These are phyloP conservation scores for Pseudohalonectria lignicola DNA, from an alignment of 2,329 filamentous ascomycete genomes.

Conservation along the genomic window DNA sequence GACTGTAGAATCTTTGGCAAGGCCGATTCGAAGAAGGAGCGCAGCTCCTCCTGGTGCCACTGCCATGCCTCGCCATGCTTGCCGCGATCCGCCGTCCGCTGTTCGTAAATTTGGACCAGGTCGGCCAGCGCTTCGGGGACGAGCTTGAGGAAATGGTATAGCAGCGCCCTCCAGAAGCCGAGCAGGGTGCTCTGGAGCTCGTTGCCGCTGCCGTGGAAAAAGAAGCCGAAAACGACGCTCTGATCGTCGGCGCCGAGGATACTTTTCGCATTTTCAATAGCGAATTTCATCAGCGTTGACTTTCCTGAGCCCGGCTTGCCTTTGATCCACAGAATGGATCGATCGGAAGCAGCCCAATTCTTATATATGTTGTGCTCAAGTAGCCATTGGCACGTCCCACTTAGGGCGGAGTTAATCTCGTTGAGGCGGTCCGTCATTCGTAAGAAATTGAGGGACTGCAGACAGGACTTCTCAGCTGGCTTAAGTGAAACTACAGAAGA, in stretches of 20 bases:
- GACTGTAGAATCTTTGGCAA: conserved; percentile 11
- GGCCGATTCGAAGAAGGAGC: conserved; percentile 7
- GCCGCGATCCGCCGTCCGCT: neutral
- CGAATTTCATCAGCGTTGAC: conserved; percentile 19
- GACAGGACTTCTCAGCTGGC: no score
- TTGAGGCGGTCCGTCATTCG: conserved; percentile 15
- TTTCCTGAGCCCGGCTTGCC: conserved; percentile 20
- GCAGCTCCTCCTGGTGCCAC: conserved; percentile 15
- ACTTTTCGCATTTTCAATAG: conserved; percentile 11
- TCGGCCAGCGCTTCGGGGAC: conserved; percentile 8
- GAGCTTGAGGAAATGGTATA: conserved; percentile 19
- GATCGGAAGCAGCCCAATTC: conserved; percentile 1
- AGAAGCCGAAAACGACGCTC: conserved; percentile 17
- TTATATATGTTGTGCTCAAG: conserved; percentile 11
- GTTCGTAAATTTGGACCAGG: conserved; percentile 3
- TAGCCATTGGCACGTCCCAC: conserved; percentile 20
- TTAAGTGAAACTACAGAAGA: no score
- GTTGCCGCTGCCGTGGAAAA: conserved; percentile 21
- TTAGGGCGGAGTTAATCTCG: conserved; percentile 10
- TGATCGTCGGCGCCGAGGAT: neutral
- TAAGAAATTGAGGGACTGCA: conserved; percentile 18
- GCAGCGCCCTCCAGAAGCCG: conserved; percentile 21
- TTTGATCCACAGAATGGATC: conserved; percentile 23
- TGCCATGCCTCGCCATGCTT: conserved; percentile 11
- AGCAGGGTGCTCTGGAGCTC: conserved; percentile 18